Evolutionary conservation across 257 asterid genomes (phyloP).

Genomic region (Penstemon barbatus): DNA sequence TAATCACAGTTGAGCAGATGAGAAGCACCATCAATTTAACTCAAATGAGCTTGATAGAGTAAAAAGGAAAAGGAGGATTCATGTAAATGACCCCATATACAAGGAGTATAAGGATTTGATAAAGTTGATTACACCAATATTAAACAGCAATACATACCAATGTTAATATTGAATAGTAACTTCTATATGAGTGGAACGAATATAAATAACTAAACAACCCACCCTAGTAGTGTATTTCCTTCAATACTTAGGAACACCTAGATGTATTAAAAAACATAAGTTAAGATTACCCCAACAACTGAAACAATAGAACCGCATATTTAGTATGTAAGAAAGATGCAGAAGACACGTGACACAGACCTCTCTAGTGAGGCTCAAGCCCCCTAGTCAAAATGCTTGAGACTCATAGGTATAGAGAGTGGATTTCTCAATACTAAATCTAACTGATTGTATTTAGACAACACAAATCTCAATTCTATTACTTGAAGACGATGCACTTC

Average conservation of each 20-base stretch:
- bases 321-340: not conserved
- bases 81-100: constrained; percentile 3
- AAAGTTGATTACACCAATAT: constrained; percentile 10
- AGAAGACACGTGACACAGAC: not conserved
- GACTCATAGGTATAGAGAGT: not conserved
- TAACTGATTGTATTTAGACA: not conserved
- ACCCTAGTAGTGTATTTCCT: not conserved
- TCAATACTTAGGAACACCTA: too few species aligned
- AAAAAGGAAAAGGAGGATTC: not conserved
- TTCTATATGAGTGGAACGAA: not conserved
- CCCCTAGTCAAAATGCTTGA: not conserved
- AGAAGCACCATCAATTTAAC: not conserved
- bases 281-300: not conserved
- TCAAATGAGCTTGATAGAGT: not conserved
- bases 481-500: not conserved
- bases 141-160: constrained; percentile 8
- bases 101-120: not conserved
- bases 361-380: not conserved
- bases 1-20: not conserved
- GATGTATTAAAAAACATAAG: not conserved
- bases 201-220: not conserved
- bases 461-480: not conserved
- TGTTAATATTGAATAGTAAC: too few species aligned
- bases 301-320: not conserved
- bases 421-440: not conserved